Conservation (phyloP, 345 rosid species). For the Tarenaya hassleriana region DNA sequence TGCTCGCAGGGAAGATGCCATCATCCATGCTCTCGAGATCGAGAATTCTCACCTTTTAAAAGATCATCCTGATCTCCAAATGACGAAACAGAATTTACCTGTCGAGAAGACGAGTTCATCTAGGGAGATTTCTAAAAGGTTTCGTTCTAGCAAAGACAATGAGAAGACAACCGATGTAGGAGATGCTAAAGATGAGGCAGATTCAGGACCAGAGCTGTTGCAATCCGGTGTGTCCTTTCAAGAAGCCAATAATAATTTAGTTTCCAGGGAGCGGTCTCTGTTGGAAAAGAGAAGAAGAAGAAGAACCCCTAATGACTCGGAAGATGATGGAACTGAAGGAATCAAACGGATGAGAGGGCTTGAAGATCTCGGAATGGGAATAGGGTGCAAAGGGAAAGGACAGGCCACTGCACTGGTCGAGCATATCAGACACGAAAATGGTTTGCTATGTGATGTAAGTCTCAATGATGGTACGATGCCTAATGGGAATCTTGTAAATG, state of each 20-base stretch:
- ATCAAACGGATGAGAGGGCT: constrained; percentile 94
- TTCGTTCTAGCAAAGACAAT: constrained; percentile 44
- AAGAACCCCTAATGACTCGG: constrained; percentile 88
- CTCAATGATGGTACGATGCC: constrained; percentile 39
- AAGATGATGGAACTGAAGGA: constrained; percentile 85
- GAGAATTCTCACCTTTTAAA: constrained; percentile 67
- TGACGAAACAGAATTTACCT: constrained; percentile 28
- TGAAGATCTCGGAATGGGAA: constrained; percentile 69
- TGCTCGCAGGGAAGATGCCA: constrained; percentile 99
- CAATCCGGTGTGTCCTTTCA: constrained; percentile 47
- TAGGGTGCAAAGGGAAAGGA: constrained; percentile 38
- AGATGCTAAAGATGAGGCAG: constrained; percentile 33
- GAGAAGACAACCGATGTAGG: constrained; percentile 36
- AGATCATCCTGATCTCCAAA: constrained; percentile 37
- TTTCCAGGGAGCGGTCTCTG: constrained; percentile 42
- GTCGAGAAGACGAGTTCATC: constrained; percentile 34
- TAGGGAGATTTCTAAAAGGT: constrained; percentile 35
- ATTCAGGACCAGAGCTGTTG: constrained; percentile 51
- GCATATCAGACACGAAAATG: constrained; percentile 34
- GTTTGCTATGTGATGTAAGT: constrained; percentile 35
- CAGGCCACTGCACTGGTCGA: constrained; percentile 28
- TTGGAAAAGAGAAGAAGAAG: constrained; percentile 66
- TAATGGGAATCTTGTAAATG: constrained; percentile 50
- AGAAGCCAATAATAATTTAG: constrained; percentile 39
- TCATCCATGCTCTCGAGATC: constrained; percentile 88